Percentiles rank a stretch among this genome's conserved stretches.
Conservation (phyloP, 2,329 filamentous ascomycete species). For the Colletotrichum abscissum region DNA sequence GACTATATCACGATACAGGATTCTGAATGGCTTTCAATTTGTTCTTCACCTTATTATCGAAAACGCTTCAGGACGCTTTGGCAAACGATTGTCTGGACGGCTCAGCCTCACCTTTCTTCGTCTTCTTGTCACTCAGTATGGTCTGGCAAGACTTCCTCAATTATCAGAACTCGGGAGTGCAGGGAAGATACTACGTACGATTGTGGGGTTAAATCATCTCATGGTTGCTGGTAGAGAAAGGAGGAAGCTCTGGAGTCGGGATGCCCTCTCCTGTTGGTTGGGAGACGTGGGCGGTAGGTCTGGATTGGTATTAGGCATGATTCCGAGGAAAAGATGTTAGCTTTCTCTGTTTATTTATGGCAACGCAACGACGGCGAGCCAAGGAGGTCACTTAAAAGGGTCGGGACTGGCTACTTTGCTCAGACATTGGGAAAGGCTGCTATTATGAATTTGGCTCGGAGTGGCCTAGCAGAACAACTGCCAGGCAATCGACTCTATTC, state of each 20-base stretch:
- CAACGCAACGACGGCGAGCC: conserved; percentile 34
- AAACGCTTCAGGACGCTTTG: conserved; percentile 19
- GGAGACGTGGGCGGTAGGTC: conserved; percentile 22
- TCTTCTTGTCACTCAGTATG: conserved; percentile 31
- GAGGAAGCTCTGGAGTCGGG: conserved; percentile 18
- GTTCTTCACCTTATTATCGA: conserved; percentile 38
- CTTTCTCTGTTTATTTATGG: conserved; percentile 35
- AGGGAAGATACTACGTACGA: conserved; percentile 12
- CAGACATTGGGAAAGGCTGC: conserved; percentile 33
- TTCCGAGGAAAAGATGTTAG: conserved; percentile 36
- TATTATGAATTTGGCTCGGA: conserved; percentile 25
- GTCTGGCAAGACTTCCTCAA: conserved; percentile 20
- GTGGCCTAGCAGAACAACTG: conserved; percentile 19
- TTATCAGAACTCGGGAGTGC: conserved; percentile 26
- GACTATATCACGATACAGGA: conserved; percentile 64
- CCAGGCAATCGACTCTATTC: not conserved
- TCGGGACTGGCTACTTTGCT: conserved; percentile 34
- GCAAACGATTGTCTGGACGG: conserved; percentile 25
- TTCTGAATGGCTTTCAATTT: conserved; percentile 60
- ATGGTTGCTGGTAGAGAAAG: conserved; percentile 15
- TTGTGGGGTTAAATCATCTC: conserved; percentile 2
- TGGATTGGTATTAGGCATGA: conserved; percentile 36
- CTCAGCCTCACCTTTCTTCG: conserved; percentile 22
- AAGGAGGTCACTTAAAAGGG: conserved; percentile 35
- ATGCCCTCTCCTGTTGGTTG: conserved; percentile 28